A percentile compares a stretch with the other conserved stretches of the same genome.
Evolutionary conservation across 495 filamentous ascomycete species (phyloP).

Genomic region (Pseudomonodictys pantanalensis): DNA sequence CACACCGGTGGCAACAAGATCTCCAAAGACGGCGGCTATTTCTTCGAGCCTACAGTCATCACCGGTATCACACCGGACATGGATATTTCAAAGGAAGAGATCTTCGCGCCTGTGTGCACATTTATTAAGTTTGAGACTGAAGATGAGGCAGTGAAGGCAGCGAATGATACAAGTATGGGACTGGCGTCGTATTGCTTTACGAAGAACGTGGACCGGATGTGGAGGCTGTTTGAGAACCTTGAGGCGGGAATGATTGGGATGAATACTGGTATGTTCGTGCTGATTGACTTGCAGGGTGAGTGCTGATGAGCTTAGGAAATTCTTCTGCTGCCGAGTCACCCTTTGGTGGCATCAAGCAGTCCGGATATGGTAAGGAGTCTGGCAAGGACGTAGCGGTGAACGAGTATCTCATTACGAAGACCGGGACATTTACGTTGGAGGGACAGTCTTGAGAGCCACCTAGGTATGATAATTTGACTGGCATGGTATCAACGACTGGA

Average conservation of each 20-base stretch:
- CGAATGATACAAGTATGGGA: slow-evolving; percentile 59
- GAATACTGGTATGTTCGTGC: slow-evolving; percentile 53
- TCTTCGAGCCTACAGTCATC: slow-evolving; percentile 71
- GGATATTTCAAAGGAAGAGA: slow-evolving; percentile 66
- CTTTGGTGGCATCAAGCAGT: slow-evolving; percentile 74
- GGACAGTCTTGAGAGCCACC: slow-evolving; percentile 51
- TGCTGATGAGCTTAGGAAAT: slow-evolving; percentile 23
- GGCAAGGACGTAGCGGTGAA: slow-evolving; percentile 65
- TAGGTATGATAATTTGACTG: too few species aligned
- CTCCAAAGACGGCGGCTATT: slow-evolving; percentile 55
- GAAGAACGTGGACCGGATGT: slow-evolving; percentile 68
- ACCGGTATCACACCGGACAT: slow-evolving; percentile 59
- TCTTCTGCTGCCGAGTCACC: slow-evolving; percentile 67
- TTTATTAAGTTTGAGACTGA: slow-evolving; percentile 69
- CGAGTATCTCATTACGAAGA: slow-evolving; percentile 72
- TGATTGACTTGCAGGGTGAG: neutral
- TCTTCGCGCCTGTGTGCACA: slow-evolving; percentile 66
- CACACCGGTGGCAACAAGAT: slow-evolving; percentile 58
- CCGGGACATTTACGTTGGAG: slow-evolving; percentile 62
- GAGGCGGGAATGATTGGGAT: slow-evolving; percentile 76
- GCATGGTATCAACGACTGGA: neutral
- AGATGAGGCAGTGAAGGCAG: slow-evolving; percentile 60
- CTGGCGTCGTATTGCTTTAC: slow-evolving; percentile 65
- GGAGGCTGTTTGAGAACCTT: slow-evolving; percentile 69
- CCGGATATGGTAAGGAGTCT: slow-evolving; percentile 72